These are phyloP conservation scores for Puccinia horiana DNA, from an alignment of 1,284 basidiomycete genomes.

Conservation along the genomic window DNA sequence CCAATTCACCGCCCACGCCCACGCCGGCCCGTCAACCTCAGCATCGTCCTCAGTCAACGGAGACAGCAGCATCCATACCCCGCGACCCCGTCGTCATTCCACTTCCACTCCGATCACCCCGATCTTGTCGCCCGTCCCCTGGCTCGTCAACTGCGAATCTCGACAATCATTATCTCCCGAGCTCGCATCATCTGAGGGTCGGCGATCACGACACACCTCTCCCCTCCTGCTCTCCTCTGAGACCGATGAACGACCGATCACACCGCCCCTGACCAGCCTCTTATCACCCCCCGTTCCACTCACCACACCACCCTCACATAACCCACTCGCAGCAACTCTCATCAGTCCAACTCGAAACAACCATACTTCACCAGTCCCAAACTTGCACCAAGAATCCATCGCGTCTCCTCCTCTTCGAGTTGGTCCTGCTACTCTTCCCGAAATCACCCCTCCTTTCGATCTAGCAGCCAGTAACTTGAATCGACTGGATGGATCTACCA, in stretches of 20 bases:
- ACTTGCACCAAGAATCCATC: neutral
- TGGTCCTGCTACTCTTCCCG: neutral
- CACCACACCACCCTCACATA: neutral
- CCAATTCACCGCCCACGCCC: neutral
- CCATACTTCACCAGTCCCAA: neutral
- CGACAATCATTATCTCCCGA: neutral
- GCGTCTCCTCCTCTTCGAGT: neutral
- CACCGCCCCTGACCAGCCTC: slow-evolving; percentile 20
- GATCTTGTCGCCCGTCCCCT: slow-evolving; percentile 35
- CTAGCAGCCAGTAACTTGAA: slow-evolving; percentile 1
- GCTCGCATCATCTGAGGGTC: neutral
- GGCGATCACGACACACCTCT: slow-evolving; percentile 14
- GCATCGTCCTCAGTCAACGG: neutral
- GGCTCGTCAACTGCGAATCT: slow-evolving; percentile 17
- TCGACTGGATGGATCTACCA: neutral
- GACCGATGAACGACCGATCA: slow-evolving; percentile 28
- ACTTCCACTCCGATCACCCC: slow-evolving; percentile 40
- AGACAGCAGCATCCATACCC: neutral
- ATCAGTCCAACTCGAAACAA: slow-evolving; percentile 13
- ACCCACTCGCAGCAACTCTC: neutral
- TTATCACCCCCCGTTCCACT: neutral
- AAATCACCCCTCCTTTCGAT: slow-evolving; percentile 1
- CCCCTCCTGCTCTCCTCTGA: slow-evolving; percentile 22
- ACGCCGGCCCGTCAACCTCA: neutral
- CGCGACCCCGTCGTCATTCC: slow-evolving; percentile 6